phyloP scores from a whole-genome alignment of 2,329 filamentous ascomycete species.

The Catunica adiposa region DNA sequence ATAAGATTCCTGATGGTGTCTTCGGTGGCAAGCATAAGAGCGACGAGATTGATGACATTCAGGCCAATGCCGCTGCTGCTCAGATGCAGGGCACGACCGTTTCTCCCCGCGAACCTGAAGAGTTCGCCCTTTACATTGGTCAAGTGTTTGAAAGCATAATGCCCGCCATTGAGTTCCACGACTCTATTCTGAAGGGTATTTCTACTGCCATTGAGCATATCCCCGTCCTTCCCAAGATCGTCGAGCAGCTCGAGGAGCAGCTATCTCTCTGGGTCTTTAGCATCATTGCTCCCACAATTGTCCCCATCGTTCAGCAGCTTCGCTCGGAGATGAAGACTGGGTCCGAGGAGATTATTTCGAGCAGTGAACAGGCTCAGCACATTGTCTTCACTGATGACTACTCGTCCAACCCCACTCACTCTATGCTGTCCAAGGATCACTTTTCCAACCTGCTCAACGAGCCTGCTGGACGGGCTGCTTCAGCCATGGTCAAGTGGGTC shows the following conservation, averaged over 20 bases:
- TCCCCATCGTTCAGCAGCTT: slow-evolving; percentile 74
- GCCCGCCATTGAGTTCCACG: slow-evolving; percentile 81
- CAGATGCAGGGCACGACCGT: slow-evolving; percentile 61
- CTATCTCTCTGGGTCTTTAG: slow-evolving; percentile 81
- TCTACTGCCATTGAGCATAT: slow-evolving; percentile 67
- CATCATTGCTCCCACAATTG: slow-evolving; percentile 72
- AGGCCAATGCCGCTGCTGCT: slow-evolving; percentile 55
- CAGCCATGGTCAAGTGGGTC: slow-evolving; percentile 63
- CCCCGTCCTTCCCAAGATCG: slow-evolving; percentile 65
- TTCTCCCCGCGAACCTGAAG: slow-evolving; percentile 65
- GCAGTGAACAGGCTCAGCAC: slow-evolving; percentile 67
- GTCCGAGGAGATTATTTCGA: slow-evolving; percentile 73
- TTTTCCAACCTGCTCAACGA: slow-evolving; percentile 86
- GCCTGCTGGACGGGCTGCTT: slow-evolving; percentile 67
- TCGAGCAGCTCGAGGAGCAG: slow-evolving; percentile 77
- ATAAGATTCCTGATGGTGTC: slow-evolving; percentile 65
- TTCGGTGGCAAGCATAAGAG: slow-evolving; percentile 62
- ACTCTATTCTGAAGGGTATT: slow-evolving; percentile 69
- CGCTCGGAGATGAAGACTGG: slow-evolving; percentile 75
- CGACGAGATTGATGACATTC: slow-evolving; percentile 61
- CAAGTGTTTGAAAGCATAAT: slow-evolving; percentile 65
- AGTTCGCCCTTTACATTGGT: slow-evolving; percentile 62
- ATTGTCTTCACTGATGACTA: slow-evolving; percentile 70
- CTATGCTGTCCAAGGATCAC: slow-evolving; percentile 91
- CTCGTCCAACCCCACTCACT: slow-evolving; percentile 73